Conservation (phyloP, 78 protist species). For the Dictyostelium brefeldianum region DNA sequence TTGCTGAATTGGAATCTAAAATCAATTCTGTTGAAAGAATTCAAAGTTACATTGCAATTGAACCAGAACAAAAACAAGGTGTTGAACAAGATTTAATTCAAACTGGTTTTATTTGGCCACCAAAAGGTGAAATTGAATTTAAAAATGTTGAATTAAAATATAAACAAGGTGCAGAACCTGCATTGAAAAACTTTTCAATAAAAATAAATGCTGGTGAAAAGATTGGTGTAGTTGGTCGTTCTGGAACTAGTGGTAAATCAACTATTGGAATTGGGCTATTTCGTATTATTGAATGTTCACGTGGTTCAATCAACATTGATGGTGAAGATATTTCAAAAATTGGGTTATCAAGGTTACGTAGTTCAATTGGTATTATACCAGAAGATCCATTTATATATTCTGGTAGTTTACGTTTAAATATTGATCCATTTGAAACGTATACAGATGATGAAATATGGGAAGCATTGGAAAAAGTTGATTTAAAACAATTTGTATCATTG, state of each 20-base stretch:
- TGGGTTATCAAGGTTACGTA: constrained; percentile 72
- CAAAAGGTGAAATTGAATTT: constrained; percentile 78
- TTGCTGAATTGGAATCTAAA: constrained; percentile 87
- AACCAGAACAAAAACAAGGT: constrained; percentile 31
- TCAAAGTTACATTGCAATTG: constrained; percentile 15
- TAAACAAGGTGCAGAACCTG: constrained; percentile 57
- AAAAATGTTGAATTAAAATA: constrained; percentile 83
- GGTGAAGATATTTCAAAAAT: constrained; percentile 79
- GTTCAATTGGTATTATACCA: constrained; percentile 91
- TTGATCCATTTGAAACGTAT: constrained; percentile 62
- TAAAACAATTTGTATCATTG: constrained; percentile 15
- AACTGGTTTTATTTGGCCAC: constrained; percentile 84
- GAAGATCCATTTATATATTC: constrained; percentile 94
- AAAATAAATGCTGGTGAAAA: constrained; percentile 70
- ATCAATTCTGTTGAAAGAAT: constrained; percentile 80
- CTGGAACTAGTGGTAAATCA: constrained; percentile 90
- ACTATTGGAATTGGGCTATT: constrained; percentile 80
- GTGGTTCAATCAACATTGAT: constrained; percentile 69
- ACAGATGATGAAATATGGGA: constrained; percentile 74
- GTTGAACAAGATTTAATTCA: not conserved
- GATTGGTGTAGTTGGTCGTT: constrained; percentile 93
- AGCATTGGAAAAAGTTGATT: constrained; percentile 72
- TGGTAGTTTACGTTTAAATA: constrained; percentile 70
- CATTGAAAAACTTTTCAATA: constrained; percentile 73
- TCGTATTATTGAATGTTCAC: constrained; percentile 69